These are phyloP conservation scores for Coniochaeta sp. DNA, from an alignment of 2,329 filamentous ascomycete species.

Conservation along the genomic window DNA sequence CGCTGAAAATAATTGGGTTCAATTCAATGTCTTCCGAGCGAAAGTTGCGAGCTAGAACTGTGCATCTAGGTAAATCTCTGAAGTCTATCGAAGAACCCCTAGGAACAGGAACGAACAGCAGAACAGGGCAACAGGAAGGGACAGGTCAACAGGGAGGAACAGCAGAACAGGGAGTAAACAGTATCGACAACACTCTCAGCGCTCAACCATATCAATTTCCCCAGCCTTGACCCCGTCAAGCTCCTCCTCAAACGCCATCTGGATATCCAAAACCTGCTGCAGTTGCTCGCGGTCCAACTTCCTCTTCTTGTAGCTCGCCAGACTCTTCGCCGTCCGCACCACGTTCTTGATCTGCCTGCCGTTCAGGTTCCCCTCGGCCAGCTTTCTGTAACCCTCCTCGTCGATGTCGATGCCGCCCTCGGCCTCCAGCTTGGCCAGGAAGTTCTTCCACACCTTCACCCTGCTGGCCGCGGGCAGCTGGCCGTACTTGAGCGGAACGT, in stretches of 20 bases:
- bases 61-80: too few relatives aligned
- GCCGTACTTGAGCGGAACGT: constrained; percentile 26
- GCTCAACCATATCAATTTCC: constrained; percentile 7
- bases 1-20: too few relatives aligned
- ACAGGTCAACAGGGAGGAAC: too few relatives aligned
- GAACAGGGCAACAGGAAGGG: background rate
- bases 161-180: background rate
- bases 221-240: constrained; percentile 5
- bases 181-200: background rate
- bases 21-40: too few relatives aligned
- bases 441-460: constrained; percentile 12
- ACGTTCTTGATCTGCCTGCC: constrained; percentile 21
- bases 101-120: too few relatives aligned
- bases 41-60: too few relatives aligned
- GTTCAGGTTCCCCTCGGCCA: constrained; percentile 15
- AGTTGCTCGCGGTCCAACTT: constrained; percentile 19
- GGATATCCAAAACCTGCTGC: constrained; percentile 20
- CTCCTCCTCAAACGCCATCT: constrained; percentile 23
- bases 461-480: constrained; percentile 5
- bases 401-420: constrained; percentile 15
- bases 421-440: constrained; percentile 7
- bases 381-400: constrained; percentile 11
- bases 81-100: too few relatives aligned
- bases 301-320: constrained; percentile 22
- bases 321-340: constrained; percentile 19